phyloP scores from a whole-genome alignment of 2,329 filamentous ascomycete genomes.

The Neophaeococcomyces mojaviensis region DNA sequence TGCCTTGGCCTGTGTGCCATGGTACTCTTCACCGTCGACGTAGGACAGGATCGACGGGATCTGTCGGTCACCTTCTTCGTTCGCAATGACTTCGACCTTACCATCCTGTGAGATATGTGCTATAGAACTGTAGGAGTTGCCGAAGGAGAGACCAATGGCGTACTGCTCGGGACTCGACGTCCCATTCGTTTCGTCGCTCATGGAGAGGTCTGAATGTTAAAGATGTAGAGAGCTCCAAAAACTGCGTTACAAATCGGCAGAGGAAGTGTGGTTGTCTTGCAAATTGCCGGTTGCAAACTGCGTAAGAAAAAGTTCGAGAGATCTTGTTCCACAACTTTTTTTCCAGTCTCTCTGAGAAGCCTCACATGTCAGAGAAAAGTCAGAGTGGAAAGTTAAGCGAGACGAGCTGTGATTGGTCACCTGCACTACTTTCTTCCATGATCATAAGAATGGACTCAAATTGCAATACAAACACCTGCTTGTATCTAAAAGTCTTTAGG shows the following conservation, averaged over 20 bases:
- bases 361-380: slow-evolving; percentile 6
- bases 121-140: slow-evolving; percentile 97
- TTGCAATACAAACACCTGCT: too few species aligned
- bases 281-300: background rate
- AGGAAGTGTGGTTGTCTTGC: background rate
- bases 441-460: too few species aligned
- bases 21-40: slow-evolving; percentile 91
- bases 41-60: slow-evolving; percentile 94
- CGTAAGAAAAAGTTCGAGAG: slow-evolving; percentile 2
- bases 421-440: too few species aligned
- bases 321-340: slow-evolving; percentile 17
- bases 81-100: slow-evolving; percentile 95
- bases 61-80: slow-evolving; percentile 97
- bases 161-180: slow-evolving; percentile 44
- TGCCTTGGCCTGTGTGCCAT: slow-evolving; percentile 87
- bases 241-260: background rate
- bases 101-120: slow-evolving; percentile 79
- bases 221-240: background rate
- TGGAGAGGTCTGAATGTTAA: slow-evolving; percentile 16
- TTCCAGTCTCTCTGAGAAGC: slow-evolving; percentile 6
- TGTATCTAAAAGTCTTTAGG: too few species aligned
- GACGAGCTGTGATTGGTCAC: background rate
- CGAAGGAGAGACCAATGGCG: slow-evolving; percentile 93
- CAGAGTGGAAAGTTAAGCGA: slow-evolving; percentile 1
- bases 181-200: slow-evolving; percentile 49